Base-by-base conservation (phyloP, 768 basidiomycete species). In the Mycena rosella region DNA sequence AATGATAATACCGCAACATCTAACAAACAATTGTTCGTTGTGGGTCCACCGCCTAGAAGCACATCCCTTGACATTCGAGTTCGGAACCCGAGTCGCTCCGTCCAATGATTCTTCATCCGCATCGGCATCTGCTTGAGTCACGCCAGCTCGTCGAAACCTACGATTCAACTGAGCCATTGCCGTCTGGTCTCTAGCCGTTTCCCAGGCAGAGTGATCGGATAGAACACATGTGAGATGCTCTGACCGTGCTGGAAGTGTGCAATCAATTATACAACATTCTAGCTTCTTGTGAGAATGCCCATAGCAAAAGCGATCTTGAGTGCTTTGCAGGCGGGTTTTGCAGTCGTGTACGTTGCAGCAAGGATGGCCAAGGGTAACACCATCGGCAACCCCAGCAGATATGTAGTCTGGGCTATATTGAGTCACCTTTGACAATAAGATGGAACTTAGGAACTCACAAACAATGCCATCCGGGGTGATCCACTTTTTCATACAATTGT, bases 281-380 rank as follows among this genome's bases (percentile, higher is more conserved):
- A 22, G 42, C 17, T 60, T 30, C 26, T 17, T 18, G 20, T 42
- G 6, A 5, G 42, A 42, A 54, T 74, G 74, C 2, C 3, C 24
- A 1, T 36, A 15, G 45, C 74, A 75, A 58, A 67, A 75, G 29
- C 63, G 67, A 36, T 74, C 58, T 10, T 53, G 51, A 13, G 4
- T 59, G 22, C 17, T 32, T 53, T 5, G n/a, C 24, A 65, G 5
- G 34, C 36, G 15, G 34, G 26, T 40, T 75, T 76, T 52, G 71
- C 66, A 42, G 54, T 65, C 7, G 14, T 45, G 29, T 65, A 66
- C 7, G 60, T 51, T 42, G 57, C 77, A 77, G 49, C 74, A 71
- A 8, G 74, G 74, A 58, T 74, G 72, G 2, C 75, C 74, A 5
- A 78, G 67, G 5, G 75, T 72, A 17, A 78, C 65, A 7, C 78